Base-by-base conservation (phyloP, 306 rosid species). In the Acacia confusa region DNA sequence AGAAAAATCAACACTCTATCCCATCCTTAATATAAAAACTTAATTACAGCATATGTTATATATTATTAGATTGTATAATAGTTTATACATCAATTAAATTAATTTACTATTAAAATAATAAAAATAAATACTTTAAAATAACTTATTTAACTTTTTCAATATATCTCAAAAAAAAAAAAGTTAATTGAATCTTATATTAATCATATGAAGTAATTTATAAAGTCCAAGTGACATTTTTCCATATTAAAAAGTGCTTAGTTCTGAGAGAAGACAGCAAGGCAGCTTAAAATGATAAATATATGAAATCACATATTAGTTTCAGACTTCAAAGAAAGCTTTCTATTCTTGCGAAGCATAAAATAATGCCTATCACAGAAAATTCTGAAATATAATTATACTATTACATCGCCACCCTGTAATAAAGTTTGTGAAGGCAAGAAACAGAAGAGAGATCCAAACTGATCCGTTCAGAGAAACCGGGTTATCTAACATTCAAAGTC, bases 341-440 rank as follows among this genome's bases (percentile, higher is more conserved):
- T 30, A 47, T 48, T 47, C 52, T 81, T 76, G 82, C 85, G 77
- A 76, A 81, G 80, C 85, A 88, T 60, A 80, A 82, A 84, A 81
- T 45, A 61, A 75, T 79, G 76, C 72, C 67, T 40, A 67, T 28
- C 84, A 58, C 12, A 16, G 30, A 64, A 72, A 72, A 4, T 24
- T 50, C 28, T 27, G 70, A 82, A 67, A 19, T 79, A 48, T 55
- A 76, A 67, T 75, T 79, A 48, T 84, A 80, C 85, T 84, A 79
- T 81, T 53, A 90, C 90, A 89, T 60, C 41, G 61, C 71, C 76
- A 20, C 30, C 25, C n/a, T 36, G 11, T 73, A 25, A 69, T 72
- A 61, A 68, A n/a, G 22, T 71, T 67, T 70, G 8, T 69, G 1
- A 28, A n/a, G 76, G 72, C 55, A 67, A 57, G 53, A 80, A 82